These are phyloP conservation scores for Taiozyma sp. DNA, from an alignment of 1,139 yeast genomes.

Conservation along the genomic window DNA sequence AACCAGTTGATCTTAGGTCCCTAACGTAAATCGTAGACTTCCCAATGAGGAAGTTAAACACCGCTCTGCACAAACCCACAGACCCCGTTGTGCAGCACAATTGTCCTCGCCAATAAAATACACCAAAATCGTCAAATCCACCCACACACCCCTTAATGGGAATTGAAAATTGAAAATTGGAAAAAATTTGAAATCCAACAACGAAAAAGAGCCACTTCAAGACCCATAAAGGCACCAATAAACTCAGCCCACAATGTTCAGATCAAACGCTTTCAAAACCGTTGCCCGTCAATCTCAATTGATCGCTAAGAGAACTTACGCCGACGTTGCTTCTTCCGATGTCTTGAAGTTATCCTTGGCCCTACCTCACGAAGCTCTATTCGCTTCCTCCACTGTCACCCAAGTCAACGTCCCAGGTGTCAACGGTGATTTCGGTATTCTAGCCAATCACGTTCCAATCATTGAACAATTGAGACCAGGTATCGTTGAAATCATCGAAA, in stretches of 20 bases:
- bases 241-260: slow-evolving; percentile 45
- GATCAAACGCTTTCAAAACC: slow-evolving; percentile 57
- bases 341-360: slow-evolving; percentile 87
- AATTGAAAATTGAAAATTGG: slow-evolving; percentile 1
- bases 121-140: neutral
- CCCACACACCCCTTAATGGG: neutral
- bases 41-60: neutral
- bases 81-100: neutral
- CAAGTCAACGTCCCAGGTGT: slow-evolving; percentile 97
- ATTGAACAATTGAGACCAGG: slow-evolving; percentile 98
- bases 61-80: neutral
- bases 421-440: slow-evolving; percentile 95
- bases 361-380: slow-evolving; percentile 67
- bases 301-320: slow-evolving; percentile 76
- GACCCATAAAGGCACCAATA: slow-evolving; percentile 2
- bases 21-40: neutral
- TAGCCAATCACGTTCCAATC: slow-evolving; percentile 97
- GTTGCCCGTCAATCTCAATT: slow-evolving; percentile 55
- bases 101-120: neutral
- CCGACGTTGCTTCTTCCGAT: slow-evolving; percentile 78
- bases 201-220: slow-evolving; percentile 2
- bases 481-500: slow-evolving; percentile 84
- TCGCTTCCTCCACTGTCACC: slow-evolving; percentile 36
- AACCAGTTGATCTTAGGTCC: neutral
- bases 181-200: slow-evolving; percentile 4